Conservation (phyloP, 2,329 filamentous ascomycete species). For the Botrytis galanthina region DNA sequence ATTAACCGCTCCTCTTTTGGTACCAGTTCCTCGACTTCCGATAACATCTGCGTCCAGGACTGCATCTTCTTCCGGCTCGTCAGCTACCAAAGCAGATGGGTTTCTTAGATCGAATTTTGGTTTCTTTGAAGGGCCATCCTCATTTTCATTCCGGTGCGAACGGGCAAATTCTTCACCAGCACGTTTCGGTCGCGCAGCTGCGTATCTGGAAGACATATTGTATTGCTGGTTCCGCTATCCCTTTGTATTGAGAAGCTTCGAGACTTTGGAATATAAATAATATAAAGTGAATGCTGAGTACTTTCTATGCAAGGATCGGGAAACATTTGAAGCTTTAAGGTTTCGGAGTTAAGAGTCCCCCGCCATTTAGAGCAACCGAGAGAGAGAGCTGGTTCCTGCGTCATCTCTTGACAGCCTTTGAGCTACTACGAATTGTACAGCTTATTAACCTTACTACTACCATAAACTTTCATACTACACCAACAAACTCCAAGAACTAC, state of each 20-base stretch:
- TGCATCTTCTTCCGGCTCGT: slow-evolving; percentile 71
- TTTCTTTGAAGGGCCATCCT: slow-evolving; percentile 60
- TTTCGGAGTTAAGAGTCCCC: slow-evolving; percentile 17
- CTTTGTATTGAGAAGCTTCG: neutral
- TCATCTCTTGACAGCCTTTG: slow-evolving; percentile 17
- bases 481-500: neutral
- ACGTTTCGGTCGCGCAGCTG: slow-evolving; percentile 76
- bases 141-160: slow-evolving; percentile 62
- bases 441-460: neutral
- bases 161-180: slow-evolving; percentile 78
- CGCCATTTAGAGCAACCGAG: slow-evolving; percentile 13
- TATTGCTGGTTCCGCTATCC: neutral
- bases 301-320: neutral
- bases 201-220: slow-evolving; percentile 56
- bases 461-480: neutral
- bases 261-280: neutral
- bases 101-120: slow-evolving; percentile 94
- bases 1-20: slow-evolving; percentile 92
- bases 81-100: slow-evolving; percentile 84
- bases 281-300: neutral
- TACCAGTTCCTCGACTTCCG: slow-evolving; percentile 65
- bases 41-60: slow-evolving; percentile 92
- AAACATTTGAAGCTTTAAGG: slow-evolving; percentile 6
- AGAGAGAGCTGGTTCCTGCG: slow-evolving; percentile 19
- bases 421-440: neutral